Conservation (phyloP, 345 rosid species). For the Isatis tinctoria region DNA sequence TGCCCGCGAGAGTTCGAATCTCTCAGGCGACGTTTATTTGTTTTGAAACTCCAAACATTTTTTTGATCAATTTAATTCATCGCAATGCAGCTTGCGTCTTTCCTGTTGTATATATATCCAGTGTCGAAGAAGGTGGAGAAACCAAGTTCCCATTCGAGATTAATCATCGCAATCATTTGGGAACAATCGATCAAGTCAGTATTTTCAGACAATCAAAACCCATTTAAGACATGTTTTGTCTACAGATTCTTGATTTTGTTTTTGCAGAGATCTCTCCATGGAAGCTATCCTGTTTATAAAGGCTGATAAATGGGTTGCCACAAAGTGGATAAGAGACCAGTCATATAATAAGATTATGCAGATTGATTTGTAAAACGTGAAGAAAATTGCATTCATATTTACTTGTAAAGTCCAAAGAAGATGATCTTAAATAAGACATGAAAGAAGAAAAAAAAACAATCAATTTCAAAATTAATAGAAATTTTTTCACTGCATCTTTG, state of each 20-base stretch:
- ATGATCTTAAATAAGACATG: too few species aligned
- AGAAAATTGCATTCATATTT: not conserved
- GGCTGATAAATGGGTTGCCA: slow-evolving; percentile 16
- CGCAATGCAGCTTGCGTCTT: slow-evolving; percentile 44
- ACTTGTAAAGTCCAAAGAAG: not conserved
- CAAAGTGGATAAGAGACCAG: not conserved
- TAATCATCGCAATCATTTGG: slow-evolving; percentile 46
- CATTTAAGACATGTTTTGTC: not conserved
- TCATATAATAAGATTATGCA: not conserved
- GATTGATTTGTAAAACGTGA: not conserved
- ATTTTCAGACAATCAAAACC: not conserved
- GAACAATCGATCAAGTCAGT: slow-evolving; percentile 49
- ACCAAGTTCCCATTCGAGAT: slow-evolving; percentile 73
- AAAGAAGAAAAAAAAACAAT: not conserved
- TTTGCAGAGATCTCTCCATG: slow-evolving; percentile 52
- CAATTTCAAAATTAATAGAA: not conserved
- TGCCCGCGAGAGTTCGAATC: slow-evolving; percentile 80
- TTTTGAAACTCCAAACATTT: not conserved
- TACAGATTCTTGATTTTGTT: not conserved
- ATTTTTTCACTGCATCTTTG: not conserved
- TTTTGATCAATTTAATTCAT: not conserved
- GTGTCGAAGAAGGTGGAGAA: slow-evolving; percentile 70
- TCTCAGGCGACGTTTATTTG: slow-evolving; percentile 54
- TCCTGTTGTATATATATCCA: slow-evolving; percentile 54
- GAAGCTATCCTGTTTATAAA: slow-evolving; percentile 55